Evolutionary conservation across 176 grass and related monocot genomes (phyloP), one percentile per base, ranked within the genome.

Genomic region (Canna indica): DNA sequence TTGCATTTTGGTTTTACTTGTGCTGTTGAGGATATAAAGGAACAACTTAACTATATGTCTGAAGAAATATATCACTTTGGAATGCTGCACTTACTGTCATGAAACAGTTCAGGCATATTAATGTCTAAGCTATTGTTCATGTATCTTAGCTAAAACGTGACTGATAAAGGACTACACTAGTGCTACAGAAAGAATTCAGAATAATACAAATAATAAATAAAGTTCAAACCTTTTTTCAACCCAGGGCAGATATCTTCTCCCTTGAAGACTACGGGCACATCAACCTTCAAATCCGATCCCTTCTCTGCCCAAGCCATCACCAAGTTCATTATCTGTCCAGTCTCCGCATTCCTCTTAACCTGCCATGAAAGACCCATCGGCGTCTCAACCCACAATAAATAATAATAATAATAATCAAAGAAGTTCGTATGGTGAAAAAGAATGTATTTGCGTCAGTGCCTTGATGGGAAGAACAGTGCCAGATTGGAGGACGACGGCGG

Each of bases 391-490:
- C 45, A 76, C 11, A 73, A 78, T 39, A 80, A 1, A 24, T 20
- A 42, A 32, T 44, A 17, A 30, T 22, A 8, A 68, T 47, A 31
- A 26, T 65, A 77, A n/a, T n/a, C n/a, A n/a, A n/a, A n/a, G n/a
- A 28, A 71, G 25, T 29, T 18, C 14, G 24, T 20, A 77, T 27
- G 5, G 3, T 20, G 30, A 44, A 59, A 18, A 13, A 0, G 4
- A 7, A 14, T 1, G 17, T 74, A 18, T 59, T 74, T 13, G 36
- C 12, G 3, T 31, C 14, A 11, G 11, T 46, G 87, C 93, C 86
- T 89, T 87, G 32, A 92, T 77, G 7, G 93, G 93, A 18, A 97
- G 86, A 52, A 97, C 86, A 72, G 79, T 92, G 20, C 93, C 82
- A 2, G 83, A 81, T 39, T 85, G 81, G 71, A 92, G 60, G 68